A percentile compares a stretch with the other conserved stretches of the same genome.
Conservation (phyloP, 2,329 filamentous ascomycete species). For the Xylariaceae sp. region DNA sequence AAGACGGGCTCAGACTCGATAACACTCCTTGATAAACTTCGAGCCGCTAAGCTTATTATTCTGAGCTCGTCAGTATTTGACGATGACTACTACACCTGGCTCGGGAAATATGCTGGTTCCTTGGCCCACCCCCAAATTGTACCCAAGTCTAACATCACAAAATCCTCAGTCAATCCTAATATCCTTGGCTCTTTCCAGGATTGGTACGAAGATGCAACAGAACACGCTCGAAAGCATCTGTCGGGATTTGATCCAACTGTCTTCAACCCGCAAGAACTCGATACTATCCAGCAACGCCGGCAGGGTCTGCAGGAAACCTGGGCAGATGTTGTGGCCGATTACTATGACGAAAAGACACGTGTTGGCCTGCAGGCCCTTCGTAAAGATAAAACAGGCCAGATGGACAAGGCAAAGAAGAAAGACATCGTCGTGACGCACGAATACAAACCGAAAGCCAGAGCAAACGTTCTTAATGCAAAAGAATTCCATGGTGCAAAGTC, state of each 20-base stretch:
- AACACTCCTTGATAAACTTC: slow-evolving; percentile 19
- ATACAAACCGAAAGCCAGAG: slow-evolving; percentile 2
- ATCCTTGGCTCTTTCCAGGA: slow-evolving; percentile 22
- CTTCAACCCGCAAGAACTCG: slow-evolving; percentile 8
- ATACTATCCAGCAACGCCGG: slow-evolving; percentile 7
- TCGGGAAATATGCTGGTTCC: slow-evolving; percentile 21
- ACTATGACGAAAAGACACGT: slow-evolving; percentile 13
- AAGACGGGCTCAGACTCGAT: background rate
- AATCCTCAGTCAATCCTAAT: slow-evolving; percentile 10
- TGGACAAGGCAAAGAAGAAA: background rate
- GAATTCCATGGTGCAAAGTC: slow-evolving; percentile 14
- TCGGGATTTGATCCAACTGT: slow-evolving; percentile 5
- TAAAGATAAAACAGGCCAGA: slow-evolving; percentile 1
- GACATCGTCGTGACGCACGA: background rate
- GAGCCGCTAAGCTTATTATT: slow-evolving; percentile 38
- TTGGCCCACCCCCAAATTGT: slow-evolving; percentile 14
- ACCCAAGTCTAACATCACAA: background rate
- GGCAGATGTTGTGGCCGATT: slow-evolving; percentile 9
- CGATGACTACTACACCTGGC: slow-evolving; percentile 17
- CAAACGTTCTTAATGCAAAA: background rate
- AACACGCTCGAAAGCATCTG: slow-evolving; percentile 14
- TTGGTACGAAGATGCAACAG: slow-evolving; percentile 24
- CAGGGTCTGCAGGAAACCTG: slow-evolving; percentile 2
- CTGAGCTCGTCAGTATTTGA: slow-evolving; percentile 32
- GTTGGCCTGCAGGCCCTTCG: slow-evolving; percentile 5